These are phyloP conservation scores for Cystobasidium sp. DNA, from an alignment of 1,284 basidiomycete species.

Conservation along the genomic window DNA sequence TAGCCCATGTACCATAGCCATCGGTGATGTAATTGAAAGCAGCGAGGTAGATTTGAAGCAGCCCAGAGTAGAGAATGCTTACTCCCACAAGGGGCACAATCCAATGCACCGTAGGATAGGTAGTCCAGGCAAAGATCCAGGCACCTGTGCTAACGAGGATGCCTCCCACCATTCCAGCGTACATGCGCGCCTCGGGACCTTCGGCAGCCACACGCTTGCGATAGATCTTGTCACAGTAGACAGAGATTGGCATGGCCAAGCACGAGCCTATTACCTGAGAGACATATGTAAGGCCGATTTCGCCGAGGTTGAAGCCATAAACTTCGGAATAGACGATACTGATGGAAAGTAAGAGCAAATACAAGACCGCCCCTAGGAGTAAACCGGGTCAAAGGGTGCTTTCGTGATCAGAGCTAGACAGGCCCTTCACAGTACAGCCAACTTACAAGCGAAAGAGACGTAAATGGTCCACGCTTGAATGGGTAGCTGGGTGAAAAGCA, in stretches of 20 bases:
- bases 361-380: slow-evolving; percentile 4
- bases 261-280: slow-evolving; percentile 42
- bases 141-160: slow-evolving; percentile 57
- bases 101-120: slow-evolving; percentile 46
- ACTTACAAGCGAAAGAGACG: slow-evolving; percentile 27
- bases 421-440: background rate
- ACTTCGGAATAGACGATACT: slow-evolving; percentile 21
- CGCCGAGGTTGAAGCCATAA: slow-evolving; percentile 39
- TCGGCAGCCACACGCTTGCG: slow-evolving; percentile 59
- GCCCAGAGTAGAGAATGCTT: slow-evolving; percentile 49
- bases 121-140: slow-evolving; percentile 48
- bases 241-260: slow-evolving; percentile 33
- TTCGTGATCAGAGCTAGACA: background rate
- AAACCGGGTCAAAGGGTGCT: background rate
- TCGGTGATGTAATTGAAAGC: slow-evolving; percentile 51
- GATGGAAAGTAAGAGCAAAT: slow-evolving; percentile 13
- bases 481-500: slow-evolving; percentile 48
- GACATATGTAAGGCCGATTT: slow-evolving; percentile 45
- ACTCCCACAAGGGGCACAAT: slow-evolving; percentile 53
- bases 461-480: slow-evolving; percentile 47
- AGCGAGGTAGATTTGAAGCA: slow-evolving; percentile 30
- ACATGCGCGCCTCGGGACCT: slow-evolving; percentile 75
- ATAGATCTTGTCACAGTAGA: slow-evolving; percentile 46
- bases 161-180: slow-evolving; percentile 69
- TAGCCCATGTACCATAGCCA: slow-evolving; percentile 54